Percentiles rank a stretch among this genome's conserved stretches.
These are phyloP conservation scores for Furcasterigmium furcatum DNA, from an alignment of 2,329 filamentous ascomycete genomes.

Conservation along the genomic window DNA sequence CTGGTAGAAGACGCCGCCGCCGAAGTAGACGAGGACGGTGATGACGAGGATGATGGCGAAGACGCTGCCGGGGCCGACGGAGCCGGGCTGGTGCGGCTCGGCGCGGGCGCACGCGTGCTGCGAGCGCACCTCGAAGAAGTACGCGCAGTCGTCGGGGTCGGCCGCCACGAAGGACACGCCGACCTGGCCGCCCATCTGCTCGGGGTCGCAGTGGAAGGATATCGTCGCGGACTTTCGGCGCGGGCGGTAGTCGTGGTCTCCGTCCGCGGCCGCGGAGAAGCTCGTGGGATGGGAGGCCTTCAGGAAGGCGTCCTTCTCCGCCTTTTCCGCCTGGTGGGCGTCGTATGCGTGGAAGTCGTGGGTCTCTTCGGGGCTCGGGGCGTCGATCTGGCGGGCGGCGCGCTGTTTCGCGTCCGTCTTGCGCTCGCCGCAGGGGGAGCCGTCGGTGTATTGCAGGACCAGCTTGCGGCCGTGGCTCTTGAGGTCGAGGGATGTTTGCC, in stretches of 20 bases:
- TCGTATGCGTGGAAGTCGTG: slow-evolving; percentile 17
- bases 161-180: slow-evolving; percentile 78
- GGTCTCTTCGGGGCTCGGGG: slow-evolving; percentile 7
- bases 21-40: slow-evolving; percentile 81
- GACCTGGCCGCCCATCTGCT: slow-evolving; percentile 66
- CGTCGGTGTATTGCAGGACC: slow-evolving; percentile 72
- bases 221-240: slow-evolving; percentile 79
- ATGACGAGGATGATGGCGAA: slow-evolving; percentile 82
- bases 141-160: slow-evolving; percentile 86
- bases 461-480: slow-evolving; percentile 68
- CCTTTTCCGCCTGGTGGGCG: slow-evolving; percentile 25
- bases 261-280: slow-evolving; percentile 13
- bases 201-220: slow-evolving; percentile 88
- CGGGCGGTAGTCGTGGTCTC: slow-evolving; percentile 26
- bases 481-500: slow-evolving; percentile 51
- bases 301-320: slow-evolving; percentile 23
- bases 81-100: slow-evolving; percentile 69
- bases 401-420: slow-evolving; percentile 24
- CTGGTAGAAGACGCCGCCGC: slow-evolving; percentile 94
- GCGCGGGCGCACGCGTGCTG: slow-evolving; percentile 71
- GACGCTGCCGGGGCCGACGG: slow-evolving; percentile 68
- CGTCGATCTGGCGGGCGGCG: slow-evolving; percentile 2
- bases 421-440: slow-evolving; percentile 65
- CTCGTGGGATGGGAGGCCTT: neutral
- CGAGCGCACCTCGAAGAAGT: slow-evolving; percentile 92